phyloP scores from a whole-genome alignment of 2,329 filamentous ascomycete species.

The Fusarium illudens region DNA sequence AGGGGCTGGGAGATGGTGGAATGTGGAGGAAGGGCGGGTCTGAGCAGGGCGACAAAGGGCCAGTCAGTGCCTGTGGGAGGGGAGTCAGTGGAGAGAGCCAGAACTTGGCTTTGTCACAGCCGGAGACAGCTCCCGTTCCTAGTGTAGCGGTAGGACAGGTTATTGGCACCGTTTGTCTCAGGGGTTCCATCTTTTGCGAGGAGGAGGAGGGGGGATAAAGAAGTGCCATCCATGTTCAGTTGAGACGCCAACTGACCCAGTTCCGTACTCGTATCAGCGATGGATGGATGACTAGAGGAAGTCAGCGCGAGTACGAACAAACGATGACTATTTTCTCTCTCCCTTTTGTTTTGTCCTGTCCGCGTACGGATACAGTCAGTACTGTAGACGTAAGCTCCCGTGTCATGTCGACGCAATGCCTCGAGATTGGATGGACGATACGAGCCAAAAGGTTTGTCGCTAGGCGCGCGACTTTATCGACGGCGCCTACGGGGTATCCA shows the following conservation, averaged over 20 bases:
- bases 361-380: too few species aligned
- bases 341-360: conserved; percentile 14
- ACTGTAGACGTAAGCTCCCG: conserved; percentile 20
- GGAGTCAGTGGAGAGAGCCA: conserved; percentile 10
- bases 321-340: conserved; percentile 12
- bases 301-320: neutral
- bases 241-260: neutral
- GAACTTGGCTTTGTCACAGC: conserved; percentile 32
- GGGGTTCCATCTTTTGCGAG: conserved; percentile 21
- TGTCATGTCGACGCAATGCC: conserved; percentile 28
- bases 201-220: conserved; percentile 10
- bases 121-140: conserved; percentile 41
- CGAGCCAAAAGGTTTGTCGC: conserved; percentile 9
- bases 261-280: conserved; percentile 37
- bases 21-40: conserved; percentile 14
- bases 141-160: conserved; percentile 35
- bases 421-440: conserved; percentile 16
- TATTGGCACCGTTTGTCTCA: conserved; percentile 37
- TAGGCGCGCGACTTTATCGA: conserved; percentile 26
- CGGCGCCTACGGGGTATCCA: conserved; percentile 16
- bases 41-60: neutral
- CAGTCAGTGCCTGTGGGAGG: conserved; percentile 3
- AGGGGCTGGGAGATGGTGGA: conserved; percentile 15
- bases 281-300: neutral
- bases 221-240: conserved; percentile 9